Evolutionary conservation across 2,329 filamentous ascomycete species (phyloP).

Genomic region (Stagonosporopsis vannaccii): DNA sequence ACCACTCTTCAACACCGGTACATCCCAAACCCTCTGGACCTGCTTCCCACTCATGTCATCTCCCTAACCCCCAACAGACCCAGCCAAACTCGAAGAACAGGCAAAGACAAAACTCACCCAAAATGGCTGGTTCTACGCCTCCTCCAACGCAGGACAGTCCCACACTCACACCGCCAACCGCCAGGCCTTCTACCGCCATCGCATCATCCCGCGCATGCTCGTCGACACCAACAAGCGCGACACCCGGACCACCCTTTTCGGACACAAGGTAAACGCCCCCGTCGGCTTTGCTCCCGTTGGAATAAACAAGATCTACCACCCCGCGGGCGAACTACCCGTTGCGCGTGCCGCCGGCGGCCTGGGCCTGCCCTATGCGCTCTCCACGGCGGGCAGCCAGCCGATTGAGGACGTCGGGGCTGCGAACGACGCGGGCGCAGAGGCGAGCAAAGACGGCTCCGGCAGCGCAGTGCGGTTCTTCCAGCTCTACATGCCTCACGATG

Average conservation of each 20-base stretch:
- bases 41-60: neutral
- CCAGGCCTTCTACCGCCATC: conserved; percentile 69
- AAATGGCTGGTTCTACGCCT: conserved; percentile 67
- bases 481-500: conserved; percentile 70
- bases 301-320: conserved; percentile 71
- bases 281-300: conserved; percentile 71
- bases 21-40: neutral
- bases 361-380: conserved; percentile 66
- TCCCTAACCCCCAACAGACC: conserved; percentile 50
- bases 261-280: conserved; percentile 65
- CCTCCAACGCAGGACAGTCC: conserved; percentile 64
- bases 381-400: conserved; percentile 62
- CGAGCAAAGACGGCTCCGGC: conserved; percentile 3
- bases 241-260: conserved; percentile 65
- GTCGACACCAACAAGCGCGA: conserved; percentile 67
- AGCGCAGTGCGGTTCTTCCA: conserved; percentile 64
- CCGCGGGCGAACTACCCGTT: conserved; percentile 64
- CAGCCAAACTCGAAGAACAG: conserved; percentile 64
- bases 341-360: conserved; percentile 67
- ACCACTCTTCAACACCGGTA: conserved; percentile 62
- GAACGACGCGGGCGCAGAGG: conserved; percentile 54
- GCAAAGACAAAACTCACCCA: conserved; percentile 64
- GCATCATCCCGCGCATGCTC: conserved; percentile 68
- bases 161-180: conserved; percentile 65
- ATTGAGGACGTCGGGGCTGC: conserved; percentile 67